Evolutionary conservation across 805 yeast species (phyloP).

Genomic region (Candida nonsorbophila): DNA sequence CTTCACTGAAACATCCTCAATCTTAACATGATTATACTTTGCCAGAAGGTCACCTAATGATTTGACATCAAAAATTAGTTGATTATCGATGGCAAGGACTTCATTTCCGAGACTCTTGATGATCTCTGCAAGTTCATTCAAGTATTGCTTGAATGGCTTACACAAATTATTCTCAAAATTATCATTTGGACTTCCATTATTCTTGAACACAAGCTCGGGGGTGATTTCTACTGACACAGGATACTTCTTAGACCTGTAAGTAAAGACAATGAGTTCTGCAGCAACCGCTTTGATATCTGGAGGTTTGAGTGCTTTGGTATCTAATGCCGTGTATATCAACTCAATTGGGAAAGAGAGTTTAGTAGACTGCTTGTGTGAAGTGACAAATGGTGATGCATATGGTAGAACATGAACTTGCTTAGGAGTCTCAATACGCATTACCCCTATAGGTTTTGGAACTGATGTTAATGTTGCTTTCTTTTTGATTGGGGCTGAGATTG

Average conservation of each 20-base stretch:
- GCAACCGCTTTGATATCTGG: conserved; percentile 19
- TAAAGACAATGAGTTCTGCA: conserved; percentile 28
- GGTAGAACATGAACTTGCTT: conserved; percentile 18
- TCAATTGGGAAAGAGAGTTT: conserved; percentile 24
- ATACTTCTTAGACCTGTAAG: conserved; percentile 25
- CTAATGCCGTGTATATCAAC: conserved; percentile 19
- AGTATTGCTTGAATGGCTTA: conserved; percentile 18
- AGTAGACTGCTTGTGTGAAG: conserved; percentile 10
- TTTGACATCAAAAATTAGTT: conserved; percentile 24
- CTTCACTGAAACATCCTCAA: conserved; percentile 9
- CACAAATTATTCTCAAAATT: conserved; percentile 20
- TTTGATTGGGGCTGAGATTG: conserved; percentile 22
- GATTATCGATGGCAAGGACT: conserved; percentile 24
- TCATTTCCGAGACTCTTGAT: conserved; percentile 17
- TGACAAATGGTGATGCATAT: conserved; percentile 27
- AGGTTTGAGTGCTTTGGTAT: conserved; percentile 11
- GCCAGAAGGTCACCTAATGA: conserved; percentile 28
- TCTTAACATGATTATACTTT: conserved; percentile 25
- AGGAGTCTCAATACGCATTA: conserved; percentile 25
- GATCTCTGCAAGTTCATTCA: conserved; percentile 19
- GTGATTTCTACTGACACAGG: conserved; percentile 33
- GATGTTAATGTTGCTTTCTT: conserved; percentile 26
- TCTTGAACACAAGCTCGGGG: conserved; percentile 32
- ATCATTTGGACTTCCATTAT: conserved; percentile 18
- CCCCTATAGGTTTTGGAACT: conserved; percentile 23